These are phyloP conservation scores for Colletotrichum falcatum DNA, from an alignment of 2,329 filamentous ascomycete genomes.

Conservation along the genomic window DNA sequence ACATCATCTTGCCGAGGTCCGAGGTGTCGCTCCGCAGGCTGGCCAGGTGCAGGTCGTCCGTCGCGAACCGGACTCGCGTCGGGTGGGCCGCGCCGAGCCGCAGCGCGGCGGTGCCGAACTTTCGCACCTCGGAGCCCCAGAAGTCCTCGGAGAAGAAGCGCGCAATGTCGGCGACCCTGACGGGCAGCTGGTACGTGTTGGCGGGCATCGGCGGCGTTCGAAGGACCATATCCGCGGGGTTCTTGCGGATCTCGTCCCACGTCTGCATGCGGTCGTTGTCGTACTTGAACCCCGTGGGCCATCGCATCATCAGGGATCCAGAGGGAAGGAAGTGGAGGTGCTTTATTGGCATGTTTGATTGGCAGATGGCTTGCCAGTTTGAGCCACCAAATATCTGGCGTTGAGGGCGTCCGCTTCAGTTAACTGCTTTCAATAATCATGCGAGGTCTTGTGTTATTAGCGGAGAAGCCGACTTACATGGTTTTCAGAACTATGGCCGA, in stretches of 20 bases:
- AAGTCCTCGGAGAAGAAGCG: constrained; percentile 45
- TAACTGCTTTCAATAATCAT: neutral
- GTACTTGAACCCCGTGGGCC: constrained; percentile 10
- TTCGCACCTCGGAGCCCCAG: constrained; percentile 45
- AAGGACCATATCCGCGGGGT: neutral
- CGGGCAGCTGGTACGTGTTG: neutral
- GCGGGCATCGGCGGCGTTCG: neutral
- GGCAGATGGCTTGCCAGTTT: constrained; percentile 10
- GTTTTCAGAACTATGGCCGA: neutral
- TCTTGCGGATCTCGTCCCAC: neutral
- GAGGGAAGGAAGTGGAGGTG: constrained; percentile 19
- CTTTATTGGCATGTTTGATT: neutral
- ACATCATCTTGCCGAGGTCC: neutral
- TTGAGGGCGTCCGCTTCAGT: neutral
- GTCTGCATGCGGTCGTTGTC: neutral
- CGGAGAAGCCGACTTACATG: neutral
- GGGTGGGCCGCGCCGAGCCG: neutral
- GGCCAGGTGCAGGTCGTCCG: constrained; percentile 5
- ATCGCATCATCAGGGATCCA: neutral
- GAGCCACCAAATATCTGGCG: constrained; percentile 25
- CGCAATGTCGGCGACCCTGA: neutral
- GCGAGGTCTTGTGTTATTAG: neutral
- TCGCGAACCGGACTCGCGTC: neutral
- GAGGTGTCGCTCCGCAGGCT: neutral
- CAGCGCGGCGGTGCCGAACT: constrained; percentile 45